Base-by-base conservation (phyloP, 2,329 filamentous ascomycete species). In the Mollisia scopiformis region DNA sequence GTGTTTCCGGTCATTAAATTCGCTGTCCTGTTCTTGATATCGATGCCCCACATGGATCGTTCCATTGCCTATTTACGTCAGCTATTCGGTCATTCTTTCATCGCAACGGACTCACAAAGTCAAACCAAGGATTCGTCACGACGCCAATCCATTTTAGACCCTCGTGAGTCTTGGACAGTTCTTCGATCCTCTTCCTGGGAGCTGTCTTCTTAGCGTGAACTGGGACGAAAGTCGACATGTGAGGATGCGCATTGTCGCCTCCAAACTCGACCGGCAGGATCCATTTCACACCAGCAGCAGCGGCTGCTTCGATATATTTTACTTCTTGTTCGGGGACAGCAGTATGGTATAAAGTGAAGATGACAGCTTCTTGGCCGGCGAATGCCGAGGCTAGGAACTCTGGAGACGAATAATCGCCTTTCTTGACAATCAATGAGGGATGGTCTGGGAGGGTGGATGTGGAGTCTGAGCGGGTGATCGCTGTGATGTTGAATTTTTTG, bases 71-170 rank as follows among this genome's bases (percentile, higher is more conserved):
- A 16, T 3, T 7, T 27, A 3, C 27, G 11, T 55, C 35, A 55
- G 31, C 28, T 30, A 39, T 19, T 8, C n/a, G n/a, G n/a, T n/a
- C n/a, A n/a, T n/a, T n/a, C n/a, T n/a, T n/a, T n/a, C n/a, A n/a
- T n/a, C 8, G 37, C 6, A 28, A 33, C n/a, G 16, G 2, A n/a
- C 52, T 43, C 23, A 39, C 31, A 11, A 28, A 43, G n/a, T 55
- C 52, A 35, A 43, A 41, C 35, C 21, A 55, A 19, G 35, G 33
- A 27, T 55, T 55, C 14, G 25, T 55, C 11, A 43, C 31, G 13
- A 55, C 39, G 5, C 52, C 52, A 19, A 55, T 55, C 52, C 52
- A 55, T 30, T n/a, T 39, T 16, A 39, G n/a, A 5, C 37, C 37
- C 37, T 39, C 37, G n/a, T 39, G n/a, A 8, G 6, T 39, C 37